Base-by-base conservation (phyloP, 306 rosid genomes). In the Begonia fuchsioides region DNA sequence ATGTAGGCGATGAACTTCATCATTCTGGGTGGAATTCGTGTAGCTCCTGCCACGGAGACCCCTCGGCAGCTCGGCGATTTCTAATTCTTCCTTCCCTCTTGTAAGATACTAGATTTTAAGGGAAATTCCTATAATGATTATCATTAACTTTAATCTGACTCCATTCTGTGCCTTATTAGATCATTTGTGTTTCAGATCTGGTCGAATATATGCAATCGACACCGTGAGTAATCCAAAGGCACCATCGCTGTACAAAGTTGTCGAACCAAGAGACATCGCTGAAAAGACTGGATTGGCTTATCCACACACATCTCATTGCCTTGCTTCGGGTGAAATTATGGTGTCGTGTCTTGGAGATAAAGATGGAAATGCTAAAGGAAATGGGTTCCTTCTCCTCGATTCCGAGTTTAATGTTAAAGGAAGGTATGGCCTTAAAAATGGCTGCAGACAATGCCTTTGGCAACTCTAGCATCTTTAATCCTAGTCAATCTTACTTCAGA, bases 261-360 rank as follows among this genome's bases (percentile, higher is more conserved):
- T 84, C 60, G 72, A 84, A 39, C 72, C 93, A 17, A 72, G 50
- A 26, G 97, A 78, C 40, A 79, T 84, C 38, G 6, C 56, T 10
- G 18, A 52, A 55, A 90, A 81, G 81, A 81, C 97, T 56, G 97
- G 97, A 14, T 72, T 90, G 64, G 90, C 95, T 43, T 90, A 70
- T 64, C 95, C 93, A 38, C 97, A 90, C 71, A 90, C 97, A 13
- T 88, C 95, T 39, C 97, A 88, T 64, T 90, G 97, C 64, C 82
- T 90, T 57, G 97, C 95, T 62, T 84, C 97, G 12, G 95, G 97
- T 32, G 97, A 90, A 17, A 26, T 88, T 32, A 61, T 88, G 95
- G 57, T 88, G 52, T 88, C 96, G 1, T 88, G 95, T 60, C 77
- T 88, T 0, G 97, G 97, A 53, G 93, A 90, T 56, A 68, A 76